Base-by-base conservation (phyloP, 495 filamentous ascomycete genomes). In the Podospora australis region DNA sequence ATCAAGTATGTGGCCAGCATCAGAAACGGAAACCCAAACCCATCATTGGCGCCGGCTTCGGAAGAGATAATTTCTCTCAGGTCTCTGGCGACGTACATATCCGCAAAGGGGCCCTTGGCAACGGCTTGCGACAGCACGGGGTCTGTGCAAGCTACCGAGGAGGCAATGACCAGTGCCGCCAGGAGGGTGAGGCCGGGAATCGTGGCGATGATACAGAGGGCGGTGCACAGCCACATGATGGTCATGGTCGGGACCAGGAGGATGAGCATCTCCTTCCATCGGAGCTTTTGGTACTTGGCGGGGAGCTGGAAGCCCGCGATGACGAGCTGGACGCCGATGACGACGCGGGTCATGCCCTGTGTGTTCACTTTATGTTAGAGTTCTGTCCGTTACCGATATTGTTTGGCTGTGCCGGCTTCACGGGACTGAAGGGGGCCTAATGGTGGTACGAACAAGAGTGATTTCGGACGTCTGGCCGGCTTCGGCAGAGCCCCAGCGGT, bases 161-260 rank as follows among this genome's bases (percentile, higher is more conserved):
- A 77, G n/a, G 70, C 78, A 54, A 82, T 80, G 26, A 81, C 78
- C 19, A 81, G 64, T 2, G 78, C 68, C 14, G 77, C 62, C 22
- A 80, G 68, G 51, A 80, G 46, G 16, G 56, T 63, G 8, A 69
- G 5, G 29, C 66, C 70, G 49, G 54, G 88, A 7, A 94, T 79
- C 57, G 89, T 70, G 0, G 74, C 84, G 71, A 84, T 87, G 28
- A 94, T 69, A 14, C 91, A 66, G 21, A 90, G 61, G 35, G 80
- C 84, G 46, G 84, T 90, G 51, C 63, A 77, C 19, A 92, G 57
- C 90, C 90, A 95, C 89, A 95, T 95, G 46, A 67, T 44, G n/a
- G 79, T 78, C 89, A 94, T 94, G 39, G 84, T 83, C 2, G 89
- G 90, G 0, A 87, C 81, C n/a, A 95, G 78, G 14, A 90, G 78